phyloP scores from a whole-genome alignment of 2,329 filamentous ascomycete species.

The Ceratocystis diversiconidia region DNA sequence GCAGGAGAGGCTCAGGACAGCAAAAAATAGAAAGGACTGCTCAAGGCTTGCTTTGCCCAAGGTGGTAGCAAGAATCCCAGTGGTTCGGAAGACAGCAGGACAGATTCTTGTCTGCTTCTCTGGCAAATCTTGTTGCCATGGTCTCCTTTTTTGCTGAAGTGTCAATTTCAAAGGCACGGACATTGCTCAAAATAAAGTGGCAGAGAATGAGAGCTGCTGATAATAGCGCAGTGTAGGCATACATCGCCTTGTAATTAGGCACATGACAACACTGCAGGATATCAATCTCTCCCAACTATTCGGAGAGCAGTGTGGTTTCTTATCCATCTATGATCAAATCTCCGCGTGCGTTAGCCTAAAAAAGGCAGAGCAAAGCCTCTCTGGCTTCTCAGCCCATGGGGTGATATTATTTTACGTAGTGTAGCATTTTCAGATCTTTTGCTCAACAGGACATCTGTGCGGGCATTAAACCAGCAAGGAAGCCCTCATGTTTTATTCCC shows the following conservation, averaged over 20 bases:
- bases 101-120: neutral
- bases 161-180: neutral
- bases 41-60: neutral
- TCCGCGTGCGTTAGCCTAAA: neutral
- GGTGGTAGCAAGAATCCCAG: constrained; percentile 1
- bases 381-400: neutral
- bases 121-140: too few relatives aligned
- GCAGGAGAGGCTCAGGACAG: neutral
- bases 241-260: too few relatives aligned
- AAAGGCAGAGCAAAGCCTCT: neutral
- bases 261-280: too few relatives aligned
- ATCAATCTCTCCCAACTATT: too few relatives aligned
- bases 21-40: neutral
- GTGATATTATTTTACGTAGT: neutral
- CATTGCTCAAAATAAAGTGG: neutral
- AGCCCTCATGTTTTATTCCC: neutral
- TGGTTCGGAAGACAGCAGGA: neutral
- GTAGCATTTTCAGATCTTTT: constrained; percentile 7
- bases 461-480: neutral
- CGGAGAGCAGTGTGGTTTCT: neutral
- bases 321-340: neutral
- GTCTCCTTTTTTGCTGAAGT: neutral
- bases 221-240: too few relatives aligned
- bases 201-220: too few relatives aligned
- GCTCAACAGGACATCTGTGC: neutral